phyloP scores from a whole-genome alignment of 257 asterid genomes.

The Dorcoceras hygrometricum region DNA sequence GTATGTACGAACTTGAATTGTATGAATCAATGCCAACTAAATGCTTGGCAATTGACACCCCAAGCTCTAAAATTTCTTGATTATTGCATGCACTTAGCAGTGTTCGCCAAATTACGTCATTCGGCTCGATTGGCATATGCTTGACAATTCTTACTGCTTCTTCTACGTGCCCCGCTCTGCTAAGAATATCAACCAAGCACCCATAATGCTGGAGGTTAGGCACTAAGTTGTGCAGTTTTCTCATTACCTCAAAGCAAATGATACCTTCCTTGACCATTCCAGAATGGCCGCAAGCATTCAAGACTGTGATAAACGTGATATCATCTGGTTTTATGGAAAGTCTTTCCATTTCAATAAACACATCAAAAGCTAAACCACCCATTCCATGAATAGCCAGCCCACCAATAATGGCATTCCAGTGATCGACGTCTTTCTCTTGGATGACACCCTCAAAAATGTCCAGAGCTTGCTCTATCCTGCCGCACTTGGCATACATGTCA shows the following conservation, averaged over 20 bases:
- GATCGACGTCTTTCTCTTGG: slow-evolving; percentile 51
- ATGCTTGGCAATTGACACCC: slow-evolving; percentile 56
- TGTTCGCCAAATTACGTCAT: slow-evolving; percentile 65
- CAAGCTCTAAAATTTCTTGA: slow-evolving; percentile 47
- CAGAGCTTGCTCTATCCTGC: slow-evolving; percentile 58
- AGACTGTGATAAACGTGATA: slow-evolving; percentile 61
- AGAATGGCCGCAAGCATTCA: slow-evolving; percentile 83
- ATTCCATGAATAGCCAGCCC: slow-evolving; percentile 79
- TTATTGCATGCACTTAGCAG: slow-evolving; percentile 63
- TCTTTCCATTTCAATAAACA: slow-evolving; percentile 71
- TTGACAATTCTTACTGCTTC: slow-evolving; percentile 57
- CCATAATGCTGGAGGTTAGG: slow-evolving; percentile 83
- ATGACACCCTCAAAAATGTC: slow-evolving; percentile 45
- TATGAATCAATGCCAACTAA: slow-evolving; percentile 39
- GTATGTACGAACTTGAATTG: slow-evolving; percentile 65
- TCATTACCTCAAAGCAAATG: slow-evolving; percentile 68
- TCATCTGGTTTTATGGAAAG: slow-evolving; percentile 57
- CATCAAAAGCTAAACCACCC: slow-evolving; percentile 63
- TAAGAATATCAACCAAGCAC: slow-evolving; percentile 77
- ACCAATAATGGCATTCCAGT: slow-evolving; percentile 86
- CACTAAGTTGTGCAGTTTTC: slow-evolving; percentile 51
- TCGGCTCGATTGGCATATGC: slow-evolving; percentile 76
- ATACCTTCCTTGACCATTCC: slow-evolving; percentile 88
- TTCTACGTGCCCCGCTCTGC: slow-evolving; percentile 63
- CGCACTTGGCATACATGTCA: slow-evolving; percentile 89